Percentiles rank a stretch among this genome's conserved stretches.
Conservation (phyloP, 768 basidiomycete genomes). For the Hirschioporus abietinus region DNA sequence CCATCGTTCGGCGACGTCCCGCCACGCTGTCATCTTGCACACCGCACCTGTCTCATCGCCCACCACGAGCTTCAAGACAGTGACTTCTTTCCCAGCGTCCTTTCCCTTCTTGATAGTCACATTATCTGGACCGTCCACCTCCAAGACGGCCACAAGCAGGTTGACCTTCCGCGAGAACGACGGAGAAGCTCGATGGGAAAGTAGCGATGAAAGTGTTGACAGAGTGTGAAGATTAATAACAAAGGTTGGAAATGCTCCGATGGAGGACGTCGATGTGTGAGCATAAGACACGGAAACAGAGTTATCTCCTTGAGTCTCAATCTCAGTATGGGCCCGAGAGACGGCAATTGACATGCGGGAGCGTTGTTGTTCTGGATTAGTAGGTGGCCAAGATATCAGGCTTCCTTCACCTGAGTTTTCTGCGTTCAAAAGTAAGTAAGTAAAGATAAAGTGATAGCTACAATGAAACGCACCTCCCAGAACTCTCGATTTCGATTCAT, state of each 20-base stretch:
- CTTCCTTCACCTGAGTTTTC: not conserved
- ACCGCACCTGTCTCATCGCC: constrained; percentile 68
- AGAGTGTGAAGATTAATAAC: constrained; percentile 64
- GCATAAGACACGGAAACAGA: constrained; percentile 33
- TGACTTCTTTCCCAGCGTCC: constrained; percentile 67
- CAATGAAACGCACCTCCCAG: not conserved
- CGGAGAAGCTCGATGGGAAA: constrained; percentile 24
- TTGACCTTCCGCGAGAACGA: constrained; percentile 46
- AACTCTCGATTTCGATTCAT: not conserved
- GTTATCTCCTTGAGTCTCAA: constrained; percentile 27
- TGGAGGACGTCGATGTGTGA: constrained; percentile 66
- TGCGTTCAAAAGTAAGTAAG: not conserved
- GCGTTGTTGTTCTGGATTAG: not conserved
- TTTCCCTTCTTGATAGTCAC: constrained; percentile 62
- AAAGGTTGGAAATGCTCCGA: constrained; percentile 68
- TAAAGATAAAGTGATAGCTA: not conserved
- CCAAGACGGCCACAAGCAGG: constrained; percentile 61
- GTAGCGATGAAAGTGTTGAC: constrained; percentile 41
- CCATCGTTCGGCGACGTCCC: constrained; percentile 71
- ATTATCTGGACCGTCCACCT: constrained; percentile 71
- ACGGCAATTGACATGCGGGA: not conserved
- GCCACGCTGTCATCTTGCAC: constrained; percentile 73
- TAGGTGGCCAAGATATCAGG: not conserved
- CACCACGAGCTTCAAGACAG: constrained; percentile 62
- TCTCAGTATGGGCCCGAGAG: not conserved